phyloP scores from a whole-genome alignment of 352 stramenopile genomes.

The Plasmopara halstedii region DNA sequence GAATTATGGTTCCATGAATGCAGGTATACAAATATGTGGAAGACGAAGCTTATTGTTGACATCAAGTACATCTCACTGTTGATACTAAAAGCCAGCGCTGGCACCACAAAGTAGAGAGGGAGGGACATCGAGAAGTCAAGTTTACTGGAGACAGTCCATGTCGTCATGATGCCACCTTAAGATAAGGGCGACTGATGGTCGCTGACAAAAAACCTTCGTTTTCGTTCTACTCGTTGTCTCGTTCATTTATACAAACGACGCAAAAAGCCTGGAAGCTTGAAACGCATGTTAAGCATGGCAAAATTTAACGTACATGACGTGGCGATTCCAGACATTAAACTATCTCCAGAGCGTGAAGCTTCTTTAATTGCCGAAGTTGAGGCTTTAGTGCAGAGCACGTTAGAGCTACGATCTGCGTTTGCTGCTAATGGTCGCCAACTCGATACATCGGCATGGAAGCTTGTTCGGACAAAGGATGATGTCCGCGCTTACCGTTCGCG shows the following conservation, averaged over 20 bases:
- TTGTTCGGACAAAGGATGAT: constrained; percentile 31
- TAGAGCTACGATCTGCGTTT: constrained; percentile 28
- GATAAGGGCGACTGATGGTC: constrained; percentile 20
- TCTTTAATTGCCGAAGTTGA: constrained; percentile 23
- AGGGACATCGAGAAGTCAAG: not conserved
- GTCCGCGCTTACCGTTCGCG: constrained; percentile 31
- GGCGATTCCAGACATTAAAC: constrained; percentile 17
- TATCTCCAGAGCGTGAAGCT: constrained; percentile 16
- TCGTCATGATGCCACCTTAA: constrained; percentile 9
- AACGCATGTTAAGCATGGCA: too few relatives aligned
- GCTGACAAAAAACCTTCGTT: constrained; percentile 8
- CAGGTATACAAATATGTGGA: not conserved
- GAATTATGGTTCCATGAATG: too few relatives aligned
- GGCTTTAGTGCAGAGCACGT: constrained; percentile 25
- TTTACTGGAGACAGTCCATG: constrained; percentile 9
- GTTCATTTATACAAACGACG: constrained; percentile 26
- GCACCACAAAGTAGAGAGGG: too few relatives aligned
- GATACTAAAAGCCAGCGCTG: not conserved
- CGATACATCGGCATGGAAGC: constrained; percentile 30
- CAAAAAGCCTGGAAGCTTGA: constrained; percentile 13
- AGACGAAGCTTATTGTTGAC: not conserved
- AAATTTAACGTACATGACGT: constrained; percentile 36
- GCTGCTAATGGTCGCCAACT: constrained; percentile 23
- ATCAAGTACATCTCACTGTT: not conserved
- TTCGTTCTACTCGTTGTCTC: constrained; percentile 5